phyloP scores from a whole-genome alignment of 139 green algal genomes.

The Picochlorum sp. region DNA sequence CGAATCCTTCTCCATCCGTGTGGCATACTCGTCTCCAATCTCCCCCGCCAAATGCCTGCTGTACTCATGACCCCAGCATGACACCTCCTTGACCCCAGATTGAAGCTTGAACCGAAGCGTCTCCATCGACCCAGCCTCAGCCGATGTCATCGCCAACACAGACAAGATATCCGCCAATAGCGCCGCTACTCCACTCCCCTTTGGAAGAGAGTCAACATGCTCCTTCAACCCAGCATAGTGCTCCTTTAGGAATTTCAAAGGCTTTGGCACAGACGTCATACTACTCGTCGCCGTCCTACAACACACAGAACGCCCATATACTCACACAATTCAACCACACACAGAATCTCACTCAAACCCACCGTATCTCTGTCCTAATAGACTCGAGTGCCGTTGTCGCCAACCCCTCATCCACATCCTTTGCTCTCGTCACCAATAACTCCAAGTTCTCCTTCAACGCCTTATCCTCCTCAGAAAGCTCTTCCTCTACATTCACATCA shows the following conservation, averaged over 20 bases:
- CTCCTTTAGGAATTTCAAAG: conserved; percentile 92
- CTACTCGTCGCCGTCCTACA: conserved; percentile 70
- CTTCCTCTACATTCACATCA: conserved; percentile 28
- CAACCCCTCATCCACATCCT: conserved; percentile 49
- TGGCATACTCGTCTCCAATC: conserved; percentile 31
- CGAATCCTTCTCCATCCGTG: not conserved
- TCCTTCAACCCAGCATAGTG: conserved; percentile 76
- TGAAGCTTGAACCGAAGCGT: conserved; percentile 78
- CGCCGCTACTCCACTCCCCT: conserved; percentile 24
- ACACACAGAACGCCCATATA: not conserved
- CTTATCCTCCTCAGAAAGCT: conserved; percentile 85
- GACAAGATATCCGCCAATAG: conserved; percentile 91
- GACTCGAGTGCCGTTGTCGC: conserved; percentile 59
- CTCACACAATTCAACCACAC: not conserved
- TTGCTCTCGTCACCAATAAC: conserved; percentile 72
- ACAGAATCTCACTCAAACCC: not conserved
- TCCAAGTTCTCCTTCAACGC: conserved; percentile 87
- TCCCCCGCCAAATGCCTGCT: conserved; percentile 83
- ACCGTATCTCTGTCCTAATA: conserved; percentile 49
- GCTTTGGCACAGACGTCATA: conserved; percentile 98
- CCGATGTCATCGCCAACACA: conserved; percentile 86
- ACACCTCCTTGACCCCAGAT: conserved; percentile 32
- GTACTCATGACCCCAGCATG: conserved; percentile 95
- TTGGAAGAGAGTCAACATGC: conserved; percentile 44
- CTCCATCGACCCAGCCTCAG: conserved; percentile 58